Conservation (phyloP, 108 stramenopile species). For the Cyclotella atomus region DNA sequence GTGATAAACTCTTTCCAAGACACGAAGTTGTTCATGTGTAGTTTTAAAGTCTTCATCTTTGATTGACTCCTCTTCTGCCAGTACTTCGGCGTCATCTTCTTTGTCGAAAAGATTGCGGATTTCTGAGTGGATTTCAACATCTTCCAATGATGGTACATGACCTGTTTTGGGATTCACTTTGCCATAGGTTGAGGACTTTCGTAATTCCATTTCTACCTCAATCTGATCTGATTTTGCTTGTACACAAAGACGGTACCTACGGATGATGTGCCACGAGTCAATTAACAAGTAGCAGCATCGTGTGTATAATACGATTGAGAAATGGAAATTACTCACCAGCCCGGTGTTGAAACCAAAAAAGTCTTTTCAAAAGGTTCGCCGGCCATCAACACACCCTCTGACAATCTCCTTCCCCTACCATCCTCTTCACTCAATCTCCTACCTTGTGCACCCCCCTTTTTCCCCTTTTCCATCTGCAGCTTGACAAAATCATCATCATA, state of each 20-base stretch:
- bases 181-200: conserved; percentile 72
- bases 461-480: conserved; percentile 36
- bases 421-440: neutral
- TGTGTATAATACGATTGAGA: no score
- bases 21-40: conserved; percentile 60
- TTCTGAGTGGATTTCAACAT: conserved; percentile 61
- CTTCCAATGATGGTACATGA: conserved; percentile 68
- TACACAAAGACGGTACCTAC: conserved; percentile 73
- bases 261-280: no score
- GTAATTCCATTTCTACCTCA: conserved; percentile 78
- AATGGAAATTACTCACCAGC: conserved; percentile 62
- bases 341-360: conserved; percentile 41
- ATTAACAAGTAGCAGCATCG: no score
- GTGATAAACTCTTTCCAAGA: conserved; percentile 67
- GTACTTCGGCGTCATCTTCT: conserved; percentile 60
- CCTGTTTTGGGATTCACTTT: conserved; percentile 61
- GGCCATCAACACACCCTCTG: conserved; percentile 8
- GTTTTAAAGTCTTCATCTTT: conserved; percentile 77
- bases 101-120: conserved; percentile 52
- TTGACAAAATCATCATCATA: conserved; percentile 50
- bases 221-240: conserved; percentile 53
- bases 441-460: neutral
- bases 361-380: conserved; percentile 75
- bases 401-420: neutral
- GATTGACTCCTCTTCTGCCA: conserved; percentile 60